Conservation (phyloP, 768 basidiomycete genomes). For the Panaeolus papilionaceus region DNA sequence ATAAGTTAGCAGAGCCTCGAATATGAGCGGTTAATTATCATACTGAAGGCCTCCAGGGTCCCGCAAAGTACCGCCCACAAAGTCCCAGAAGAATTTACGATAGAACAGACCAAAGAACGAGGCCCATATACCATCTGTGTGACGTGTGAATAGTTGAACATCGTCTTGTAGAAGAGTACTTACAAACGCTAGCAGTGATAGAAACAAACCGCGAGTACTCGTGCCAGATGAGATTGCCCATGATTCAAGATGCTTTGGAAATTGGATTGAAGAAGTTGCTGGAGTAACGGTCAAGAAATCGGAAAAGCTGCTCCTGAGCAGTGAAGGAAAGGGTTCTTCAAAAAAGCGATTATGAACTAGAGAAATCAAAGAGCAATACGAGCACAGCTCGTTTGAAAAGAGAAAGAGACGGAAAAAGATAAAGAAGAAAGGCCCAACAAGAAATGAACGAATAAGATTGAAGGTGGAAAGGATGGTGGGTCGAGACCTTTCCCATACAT, state of each 20-base stretch:
- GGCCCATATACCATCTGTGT: slow-evolving; percentile 83
- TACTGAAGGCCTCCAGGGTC: slow-evolving; percentile 83
- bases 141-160: slow-evolving; percentile 19
- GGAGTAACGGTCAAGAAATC: slow-evolving; percentile 27
- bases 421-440: slow-evolving; percentile 18
- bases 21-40: slow-evolving; percentile 34
- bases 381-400: slow-evolving; percentile 24
- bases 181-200: slow-evolving; percentile 75
- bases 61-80: slow-evolving; percentile 80
- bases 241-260: slow-evolving; percentile 37
- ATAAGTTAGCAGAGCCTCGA: slow-evolving; percentile 8
- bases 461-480: neutral
- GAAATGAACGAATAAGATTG: slow-evolving; percentile 13
- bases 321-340: slow-evolving; percentile 26
- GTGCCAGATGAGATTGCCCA: slow-evolving; percentile 88
- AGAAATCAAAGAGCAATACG: slow-evolving; percentile 22
- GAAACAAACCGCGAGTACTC: slow-evolving; percentile 74
- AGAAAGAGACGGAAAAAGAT: slow-evolving; percentile 16
- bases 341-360: slow-evolving; percentile 15
- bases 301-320: slow-evolving; percentile 28
- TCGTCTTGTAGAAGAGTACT: slow-evolving; percentile 38
- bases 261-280: slow-evolving; percentile 18
- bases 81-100: slow-evolving; percentile 98
- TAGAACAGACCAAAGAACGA: slow-evolving; percentile 81
- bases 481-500: neutral